phyloP scores from a whole-genome alignment of 768 basidiomycete species.

The Boletus subcaerulescens region DNA sequence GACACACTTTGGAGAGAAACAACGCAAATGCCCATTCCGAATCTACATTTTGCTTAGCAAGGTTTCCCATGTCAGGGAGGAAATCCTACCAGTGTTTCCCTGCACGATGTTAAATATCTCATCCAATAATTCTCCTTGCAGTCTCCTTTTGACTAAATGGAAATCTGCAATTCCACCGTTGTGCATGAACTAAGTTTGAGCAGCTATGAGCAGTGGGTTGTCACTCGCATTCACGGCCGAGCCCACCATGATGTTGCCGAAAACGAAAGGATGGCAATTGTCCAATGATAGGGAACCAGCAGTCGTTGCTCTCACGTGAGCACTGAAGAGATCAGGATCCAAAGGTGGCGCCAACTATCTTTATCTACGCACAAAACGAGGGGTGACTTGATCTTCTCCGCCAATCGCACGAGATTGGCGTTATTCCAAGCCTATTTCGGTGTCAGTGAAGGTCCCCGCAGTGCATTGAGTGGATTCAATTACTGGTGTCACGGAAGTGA shows the following conservation, averaged over 20 bases:
- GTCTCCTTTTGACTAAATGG: constrained; percentile 67
- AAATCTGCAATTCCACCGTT: constrained; percentile 94
- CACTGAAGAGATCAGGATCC: constrained; percentile 40
- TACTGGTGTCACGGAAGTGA: constrained; percentile 92
- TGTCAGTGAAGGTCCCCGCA: constrained; percentile 8
- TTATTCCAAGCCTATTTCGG: constrained; percentile 88
- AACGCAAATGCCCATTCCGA: constrained; percentile 97
- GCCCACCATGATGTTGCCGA: constrained; percentile 86
- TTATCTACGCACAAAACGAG: constrained; percentile 75
- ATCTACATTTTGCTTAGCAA: constrained; percentile 44
- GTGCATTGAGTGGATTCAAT: constrained; percentile 18
- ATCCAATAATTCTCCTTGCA: constrained; percentile 77
- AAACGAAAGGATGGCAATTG: constrained; percentile 93
- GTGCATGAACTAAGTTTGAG: constrained; percentile 79
- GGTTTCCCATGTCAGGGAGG: not conserved
- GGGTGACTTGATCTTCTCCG: constrained; percentile 96
- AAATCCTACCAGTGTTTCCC: constrained; percentile 79
- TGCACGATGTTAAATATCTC: constrained; percentile 82
- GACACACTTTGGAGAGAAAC: constrained; percentile 72
- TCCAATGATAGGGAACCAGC: constrained; percentile 88
- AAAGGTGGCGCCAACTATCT: not conserved
- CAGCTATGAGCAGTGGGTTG: not conserved
- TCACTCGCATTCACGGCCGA: not conserved
- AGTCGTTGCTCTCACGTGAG: constrained; percentile 92
- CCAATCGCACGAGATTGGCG: constrained; percentile 85